A percentile compares a stretch with the other conserved stretches of the same genome.
Evolutionary conservation across 1,284 basidiomycete genomes (phyloP).

Genomic region (Ganoderma boninense): DNA sequence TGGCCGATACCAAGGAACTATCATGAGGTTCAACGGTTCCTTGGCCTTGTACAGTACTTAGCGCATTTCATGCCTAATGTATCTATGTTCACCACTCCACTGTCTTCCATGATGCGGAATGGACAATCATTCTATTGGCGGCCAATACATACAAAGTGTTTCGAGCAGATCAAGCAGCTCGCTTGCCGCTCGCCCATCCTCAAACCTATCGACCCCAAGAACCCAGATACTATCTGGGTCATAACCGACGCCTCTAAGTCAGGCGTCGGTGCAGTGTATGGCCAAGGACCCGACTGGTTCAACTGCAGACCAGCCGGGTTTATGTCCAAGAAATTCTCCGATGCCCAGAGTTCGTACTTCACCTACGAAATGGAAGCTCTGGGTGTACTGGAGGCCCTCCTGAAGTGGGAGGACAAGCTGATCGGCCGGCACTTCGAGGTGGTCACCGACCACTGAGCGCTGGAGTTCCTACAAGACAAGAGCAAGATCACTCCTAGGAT

Average conservation of each 20-base stretch:
- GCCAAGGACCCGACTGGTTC: conserved; percentile 48
- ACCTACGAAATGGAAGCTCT: conserved; percentile 48
- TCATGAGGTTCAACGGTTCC: conserved; percentile 50
- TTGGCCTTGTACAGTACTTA: conserved; percentile 51
- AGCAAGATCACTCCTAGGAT: conserved; percentile 40
- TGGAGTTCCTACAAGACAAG: conserved; percentile 28
- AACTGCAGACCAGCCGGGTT: conserved; percentile 9
- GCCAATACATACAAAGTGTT: conserved; percentile 45
- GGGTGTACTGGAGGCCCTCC: conserved; percentile 46
- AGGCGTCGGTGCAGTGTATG: conserved; percentile 48
- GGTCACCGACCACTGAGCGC: conserved; percentile 48
- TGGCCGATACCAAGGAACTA: conserved; percentile 41
- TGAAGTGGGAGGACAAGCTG: conserved; percentile 49
- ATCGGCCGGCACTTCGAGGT: conserved; percentile 40
- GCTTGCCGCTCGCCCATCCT: conserved; percentile 43
- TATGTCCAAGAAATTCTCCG: conserved; percentile 42
- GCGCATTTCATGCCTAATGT: conserved; percentile 46
- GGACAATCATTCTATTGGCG: conserved; percentile 33
- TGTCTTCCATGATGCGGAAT: conserved; percentile 28
- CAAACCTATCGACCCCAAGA: conserved; percentile 41
- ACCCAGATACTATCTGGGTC: conserved; percentile 48
- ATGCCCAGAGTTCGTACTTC: conserved; percentile 47
- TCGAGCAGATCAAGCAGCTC: conserved; percentile 45
- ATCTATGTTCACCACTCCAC: conserved; percentile 38
- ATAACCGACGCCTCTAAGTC: conserved; percentile 50